phyloP scores from a whole-genome alignment of 306 rosid species.

The Pueraria montana region DNA sequence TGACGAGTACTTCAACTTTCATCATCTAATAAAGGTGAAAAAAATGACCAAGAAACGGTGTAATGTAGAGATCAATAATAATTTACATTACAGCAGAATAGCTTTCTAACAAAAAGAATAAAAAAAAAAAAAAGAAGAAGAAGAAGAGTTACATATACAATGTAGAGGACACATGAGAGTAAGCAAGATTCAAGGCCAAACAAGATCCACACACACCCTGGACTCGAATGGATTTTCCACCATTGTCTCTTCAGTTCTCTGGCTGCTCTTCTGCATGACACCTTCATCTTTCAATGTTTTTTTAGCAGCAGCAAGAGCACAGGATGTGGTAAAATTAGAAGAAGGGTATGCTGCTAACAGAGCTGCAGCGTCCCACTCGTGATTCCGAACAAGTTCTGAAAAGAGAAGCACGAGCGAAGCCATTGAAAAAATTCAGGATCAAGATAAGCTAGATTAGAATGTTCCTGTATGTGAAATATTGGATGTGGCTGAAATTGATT shows the following conservation, averaged over 20 bases:
- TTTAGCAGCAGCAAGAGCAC: slow-evolving; percentile 22
- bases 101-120: background rate
- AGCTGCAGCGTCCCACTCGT: slow-evolving; percentile 42
- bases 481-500: no score
- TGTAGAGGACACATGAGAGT: background rate
- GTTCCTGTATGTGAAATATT: no score
- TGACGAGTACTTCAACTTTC: background rate
- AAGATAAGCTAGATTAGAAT: no score
- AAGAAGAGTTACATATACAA: background rate
- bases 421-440: slow-evolving; percentile 18
- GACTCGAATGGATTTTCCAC: slow-evolving; percentile 47
- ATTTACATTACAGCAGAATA: background rate
- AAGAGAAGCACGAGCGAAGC: slow-evolving; percentile 56
- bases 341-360: slow-evolving; percentile 50
- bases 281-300: slow-evolving; percentile 31
- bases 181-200: slow-evolving; percentile 49
- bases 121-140: background rate
- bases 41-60: background rate
- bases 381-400: slow-evolving; percentile 49
- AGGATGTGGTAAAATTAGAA: background rate
- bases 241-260: background rate
- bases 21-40: background rate
- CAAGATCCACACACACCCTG: slow-evolving; percentile 53
- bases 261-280: background rate
- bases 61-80: background rate